Evolutionary conservation across 805 yeast genomes (phyloP), one percentile per base, ranked within the genome.

Genomic region (Ogataea henricii): DNA sequence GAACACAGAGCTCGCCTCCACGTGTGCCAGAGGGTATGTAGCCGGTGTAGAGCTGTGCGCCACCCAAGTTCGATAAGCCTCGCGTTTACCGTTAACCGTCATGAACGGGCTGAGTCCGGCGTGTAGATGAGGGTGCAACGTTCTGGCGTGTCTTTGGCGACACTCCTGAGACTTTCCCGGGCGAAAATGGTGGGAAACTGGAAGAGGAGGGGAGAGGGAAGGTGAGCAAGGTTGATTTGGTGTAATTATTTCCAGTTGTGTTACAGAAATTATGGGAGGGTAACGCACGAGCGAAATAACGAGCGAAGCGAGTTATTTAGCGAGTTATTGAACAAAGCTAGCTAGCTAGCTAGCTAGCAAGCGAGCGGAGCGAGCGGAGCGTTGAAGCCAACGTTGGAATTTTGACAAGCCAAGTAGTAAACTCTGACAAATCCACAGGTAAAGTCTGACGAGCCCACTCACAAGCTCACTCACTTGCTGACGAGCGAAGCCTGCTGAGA

Each of bases 1-100:
- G n/a, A 56, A 50, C 38, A 54, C 53, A 9, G 46, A 26, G 29
- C 49, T 40, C 38, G 49, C 40, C 36, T 46, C 48, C n/a, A 51
- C 42, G 23, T 30, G 26, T 2, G 52, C 40, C 42, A 45, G 51
- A 17, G 50, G 57, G 21, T 38, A 51, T 22, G 34, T 14, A 6
- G 34, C n/a, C 9, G 34, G 18, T 30, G 34, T 14, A 6, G 34
- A 30, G 17, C 34, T 30, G 34, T 30, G 34, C 34, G 34, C 34
- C 34, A 30, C 34, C 34, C 34, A 30, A 14, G 34, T 9, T 9
- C 17, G 16, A 14, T 30, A 30, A 16, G 4, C 34, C 34, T 30
- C 34, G 16, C 18, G 17, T 12, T 30, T 30, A 30, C 34, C 34
- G 34, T 30, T 13, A 16, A 30, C 16, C 34, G 34, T 14, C 34